Evolutionary conservation across 257 asterid species (phyloP).

Genomic region (Solanum sejunctum): DNA sequence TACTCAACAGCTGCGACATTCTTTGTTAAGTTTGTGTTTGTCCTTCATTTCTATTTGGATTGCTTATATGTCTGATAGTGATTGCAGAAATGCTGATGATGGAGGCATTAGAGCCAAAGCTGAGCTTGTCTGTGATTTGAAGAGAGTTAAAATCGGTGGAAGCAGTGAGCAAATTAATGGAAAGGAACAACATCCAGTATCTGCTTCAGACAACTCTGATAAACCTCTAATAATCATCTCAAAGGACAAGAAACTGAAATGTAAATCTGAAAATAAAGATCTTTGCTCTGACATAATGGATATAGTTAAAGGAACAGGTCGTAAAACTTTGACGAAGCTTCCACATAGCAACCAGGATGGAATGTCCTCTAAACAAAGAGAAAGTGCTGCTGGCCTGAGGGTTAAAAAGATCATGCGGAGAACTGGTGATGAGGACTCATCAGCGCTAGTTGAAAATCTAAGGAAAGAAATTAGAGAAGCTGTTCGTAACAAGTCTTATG

Average conservation of each 20-base stretch:
- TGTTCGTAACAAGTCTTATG: constrained; percentile 64
- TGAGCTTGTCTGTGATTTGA: constrained; percentile 23
- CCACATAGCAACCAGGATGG: constrained; percentile 16
- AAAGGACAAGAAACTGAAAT: constrained; percentile 19
- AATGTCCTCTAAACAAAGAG: constrained; percentile 32
- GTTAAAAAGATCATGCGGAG: constrained; percentile 92
- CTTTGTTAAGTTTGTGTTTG: background rate
- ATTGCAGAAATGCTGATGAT: constrained; percentile 34
- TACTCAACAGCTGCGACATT: background rate
- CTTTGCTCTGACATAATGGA: constrained; percentile 42
- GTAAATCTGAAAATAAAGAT: constrained; percentile 20
- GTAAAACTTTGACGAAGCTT: constrained; percentile 29
- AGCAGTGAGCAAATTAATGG: constrained; percentile 12
- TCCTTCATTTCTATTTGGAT: background rate
- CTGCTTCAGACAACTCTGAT: constrained; percentile 21
- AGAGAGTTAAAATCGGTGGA: constrained; percentile 50
- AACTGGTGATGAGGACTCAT: constrained; percentile 54
- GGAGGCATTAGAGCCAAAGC: constrained; percentile 31
- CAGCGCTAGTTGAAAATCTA: constrained; percentile 58
- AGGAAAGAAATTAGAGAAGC: constrained; percentile 79
- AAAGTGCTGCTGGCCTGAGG: constrained; percentile 57
- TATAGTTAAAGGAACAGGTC: constrained; percentile 56
- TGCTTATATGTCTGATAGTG: constrained; percentile 1
- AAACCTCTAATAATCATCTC: background rate
- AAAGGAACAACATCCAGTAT: constrained; percentile 22